Evolutionary conservation across 805 yeast genomes (phyloP).

Genomic region (Candida corydali): DNA sequence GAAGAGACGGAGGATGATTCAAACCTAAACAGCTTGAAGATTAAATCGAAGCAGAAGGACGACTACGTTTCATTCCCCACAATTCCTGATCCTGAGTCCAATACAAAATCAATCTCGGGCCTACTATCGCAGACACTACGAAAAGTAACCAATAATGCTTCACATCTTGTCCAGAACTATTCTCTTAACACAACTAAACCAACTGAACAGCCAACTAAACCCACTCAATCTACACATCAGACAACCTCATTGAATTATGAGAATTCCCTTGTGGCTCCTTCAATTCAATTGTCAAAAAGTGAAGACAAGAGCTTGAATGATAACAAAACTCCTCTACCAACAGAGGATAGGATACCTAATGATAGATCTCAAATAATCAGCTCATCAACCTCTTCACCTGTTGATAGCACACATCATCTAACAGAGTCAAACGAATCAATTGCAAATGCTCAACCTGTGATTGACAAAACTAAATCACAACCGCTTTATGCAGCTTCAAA

Average conservation of each 20-base stretch:
- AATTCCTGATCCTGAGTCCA: slow-evolving; percentile 39
- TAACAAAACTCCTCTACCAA: background rate
- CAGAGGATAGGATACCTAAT: too few species aligned
- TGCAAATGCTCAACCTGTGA: too few species aligned
- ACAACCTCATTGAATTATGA: background rate
- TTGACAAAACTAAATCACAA: too few species aligned
- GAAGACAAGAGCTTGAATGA: too few species aligned
- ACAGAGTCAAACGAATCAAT: background rate
- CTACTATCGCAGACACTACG: slow-evolving; percentile 35
- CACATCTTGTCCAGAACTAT: slow-evolving; percentile 28
- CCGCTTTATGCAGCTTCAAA: too few species aligned
- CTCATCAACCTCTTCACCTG: background rate
- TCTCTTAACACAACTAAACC: slow-evolving; percentile 5
- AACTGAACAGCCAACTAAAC: background rate
- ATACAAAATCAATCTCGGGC: slow-evolving; percentile 28
- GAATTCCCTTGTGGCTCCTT: background rate
- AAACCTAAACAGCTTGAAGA: background rate
- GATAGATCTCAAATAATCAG: too few species aligned
- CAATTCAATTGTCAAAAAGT: too few species aligned
- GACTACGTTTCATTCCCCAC: slow-evolving; percentile 42
- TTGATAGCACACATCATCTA: background rate
- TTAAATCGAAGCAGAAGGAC: slow-evolving; percentile 4
- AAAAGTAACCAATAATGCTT: slow-evolving; percentile 41
- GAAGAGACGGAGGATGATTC: slow-evolving; percentile 9
- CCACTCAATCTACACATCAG: background rate